Conservation (phyloP, 116 monocot species). For the Posidonia oceanica region DNA sequence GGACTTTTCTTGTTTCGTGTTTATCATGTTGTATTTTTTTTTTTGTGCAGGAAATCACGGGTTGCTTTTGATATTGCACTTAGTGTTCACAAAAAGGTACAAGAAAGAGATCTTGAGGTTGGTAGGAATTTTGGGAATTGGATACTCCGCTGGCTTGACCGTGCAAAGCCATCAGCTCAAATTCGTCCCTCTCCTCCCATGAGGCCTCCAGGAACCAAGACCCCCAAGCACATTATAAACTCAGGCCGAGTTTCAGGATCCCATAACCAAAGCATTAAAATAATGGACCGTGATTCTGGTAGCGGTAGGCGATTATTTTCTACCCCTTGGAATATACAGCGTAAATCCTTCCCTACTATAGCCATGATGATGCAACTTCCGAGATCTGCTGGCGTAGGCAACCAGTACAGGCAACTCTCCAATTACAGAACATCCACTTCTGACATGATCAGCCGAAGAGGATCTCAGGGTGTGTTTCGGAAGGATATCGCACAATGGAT, state of each 20-base stretch:
- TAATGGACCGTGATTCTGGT: conserved; percentile 12
- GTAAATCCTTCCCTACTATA: conserved; percentile 36
- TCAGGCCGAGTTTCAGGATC: conserved; percentile 5
- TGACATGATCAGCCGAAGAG: conserved; percentile 7
- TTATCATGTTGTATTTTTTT: too few relatives aligned
- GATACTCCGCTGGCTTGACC: conserved; percentile 75
- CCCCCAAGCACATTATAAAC: conserved; percentile 11
- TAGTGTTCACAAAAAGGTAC: conserved; percentile 61
- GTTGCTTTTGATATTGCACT: conserved; percentile 65
- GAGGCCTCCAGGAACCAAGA: conserved; percentile 1
- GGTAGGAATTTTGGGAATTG: conserved; percentile 63
- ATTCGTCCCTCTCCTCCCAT: conserved; percentile 17
- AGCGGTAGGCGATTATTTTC: conserved; percentile 35
- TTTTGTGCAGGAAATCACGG: conserved; percentile 52
- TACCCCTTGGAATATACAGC: conserved; percentile 22
- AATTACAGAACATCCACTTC: background rate
- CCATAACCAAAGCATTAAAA: conserved; percentile 7
- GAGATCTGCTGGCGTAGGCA: conserved; percentile 16
- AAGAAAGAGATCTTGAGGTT: conserved; percentile 69
- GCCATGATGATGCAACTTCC: conserved; percentile 39
- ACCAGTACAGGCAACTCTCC: conserved; percentile 32
- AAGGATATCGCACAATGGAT: conserved; percentile 67
- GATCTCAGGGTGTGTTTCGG: conserved; percentile 52
- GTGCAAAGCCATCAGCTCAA: conserved; percentile 68
- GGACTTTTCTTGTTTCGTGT: too few relatives aligned